A percentile compares a stretch with the other conserved stretches of the same genome.
Conservation (phyloP, 352 stramenopile species). For the Poterioochromonas sp. region DNA sequence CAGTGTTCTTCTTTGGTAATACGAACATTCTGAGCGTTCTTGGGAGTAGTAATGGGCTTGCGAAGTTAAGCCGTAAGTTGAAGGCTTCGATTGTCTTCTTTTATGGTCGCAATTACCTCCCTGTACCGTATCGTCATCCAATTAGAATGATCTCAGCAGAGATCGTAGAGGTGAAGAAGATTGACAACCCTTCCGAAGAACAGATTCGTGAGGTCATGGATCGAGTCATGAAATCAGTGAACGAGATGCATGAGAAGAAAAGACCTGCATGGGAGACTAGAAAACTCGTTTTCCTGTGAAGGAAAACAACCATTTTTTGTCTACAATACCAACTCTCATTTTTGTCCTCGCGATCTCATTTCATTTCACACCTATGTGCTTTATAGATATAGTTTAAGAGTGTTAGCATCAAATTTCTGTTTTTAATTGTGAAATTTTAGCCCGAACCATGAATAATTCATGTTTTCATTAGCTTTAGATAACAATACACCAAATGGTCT, state of each 20-base stretch:
- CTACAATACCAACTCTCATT: too few species aligned
- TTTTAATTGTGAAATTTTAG: too few species aligned
- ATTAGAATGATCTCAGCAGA: background rate
- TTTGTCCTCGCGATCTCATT: too few species aligned
- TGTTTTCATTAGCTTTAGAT: too few species aligned
- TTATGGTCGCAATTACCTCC: conserved; percentile 14
- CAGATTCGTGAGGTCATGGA: background rate
- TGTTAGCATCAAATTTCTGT: too few species aligned
- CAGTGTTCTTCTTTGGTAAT: conserved; percentile 23
- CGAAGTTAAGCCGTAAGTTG: background rate
- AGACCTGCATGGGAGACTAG: conserved; percentile 22
- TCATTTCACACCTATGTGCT: too few species aligned
- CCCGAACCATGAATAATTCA: too few species aligned
- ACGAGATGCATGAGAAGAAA: conserved; percentile 12
- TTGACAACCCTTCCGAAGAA: conserved; percentile 7
- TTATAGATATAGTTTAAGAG: too few species aligned
- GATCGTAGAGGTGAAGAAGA: conserved; percentile 14
- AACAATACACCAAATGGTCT: too few species aligned
- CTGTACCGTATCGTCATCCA: background rate
- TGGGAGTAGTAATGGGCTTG: background rate
- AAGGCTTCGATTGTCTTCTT: conserved; percentile 7
- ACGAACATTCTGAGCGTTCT: background rate
- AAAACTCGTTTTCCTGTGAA: background rate
- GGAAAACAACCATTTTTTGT: too few species aligned
- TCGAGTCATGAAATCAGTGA: background rate